Evolutionary conservation across 2,329 filamentous ascomycete genomes (phyloP).

Genomic region (Epichloe bromicola): DNA sequence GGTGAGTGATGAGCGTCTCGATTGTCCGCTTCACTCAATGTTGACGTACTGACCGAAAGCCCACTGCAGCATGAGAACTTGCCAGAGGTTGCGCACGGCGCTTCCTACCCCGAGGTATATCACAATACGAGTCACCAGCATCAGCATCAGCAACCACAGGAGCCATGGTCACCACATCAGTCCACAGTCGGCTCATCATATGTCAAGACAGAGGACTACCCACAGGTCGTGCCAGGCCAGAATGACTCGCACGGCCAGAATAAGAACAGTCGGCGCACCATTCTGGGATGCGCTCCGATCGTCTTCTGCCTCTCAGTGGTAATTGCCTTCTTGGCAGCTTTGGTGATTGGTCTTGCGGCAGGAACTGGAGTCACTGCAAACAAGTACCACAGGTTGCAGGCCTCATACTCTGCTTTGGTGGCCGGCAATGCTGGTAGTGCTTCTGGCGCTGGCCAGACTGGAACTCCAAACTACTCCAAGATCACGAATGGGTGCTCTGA

Average conservation of each 20-base stretch:
- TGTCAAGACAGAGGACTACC: background rate
- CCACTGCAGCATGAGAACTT: background rate
- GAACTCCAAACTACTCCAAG: constrained; percentile 1
- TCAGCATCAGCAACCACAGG: background rate
- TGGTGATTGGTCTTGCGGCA: constrained; percentile 31
- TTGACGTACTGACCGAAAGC: background rate
- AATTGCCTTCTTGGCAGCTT: constrained; percentile 25
- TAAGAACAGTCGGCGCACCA: background rate
- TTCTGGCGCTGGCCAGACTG: background rate
- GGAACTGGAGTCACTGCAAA: constrained; percentile 29
- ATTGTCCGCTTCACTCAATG: background rate
- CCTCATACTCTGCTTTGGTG: constrained; percentile 11
- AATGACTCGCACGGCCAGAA: background rate
- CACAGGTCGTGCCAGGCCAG: background rate
- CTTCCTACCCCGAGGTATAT: background rate
- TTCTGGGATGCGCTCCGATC: constrained; percentile 17
- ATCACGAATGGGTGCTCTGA: constrained; percentile 29
- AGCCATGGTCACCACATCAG: background rate
- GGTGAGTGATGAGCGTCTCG: background rate
- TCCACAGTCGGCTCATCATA: background rate
- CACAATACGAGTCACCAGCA: background rate
- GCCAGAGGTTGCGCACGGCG: constrained; percentile 1
- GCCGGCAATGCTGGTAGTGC: background rate
- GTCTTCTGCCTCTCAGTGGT: constrained; percentile 28
- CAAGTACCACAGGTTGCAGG: constrained; percentile 13